A percentile compares a stretch with the other conserved stretches of the same genome.
Conservation (phyloP, 345 rosid genomes). For the Pugionium cornutum region DNA sequence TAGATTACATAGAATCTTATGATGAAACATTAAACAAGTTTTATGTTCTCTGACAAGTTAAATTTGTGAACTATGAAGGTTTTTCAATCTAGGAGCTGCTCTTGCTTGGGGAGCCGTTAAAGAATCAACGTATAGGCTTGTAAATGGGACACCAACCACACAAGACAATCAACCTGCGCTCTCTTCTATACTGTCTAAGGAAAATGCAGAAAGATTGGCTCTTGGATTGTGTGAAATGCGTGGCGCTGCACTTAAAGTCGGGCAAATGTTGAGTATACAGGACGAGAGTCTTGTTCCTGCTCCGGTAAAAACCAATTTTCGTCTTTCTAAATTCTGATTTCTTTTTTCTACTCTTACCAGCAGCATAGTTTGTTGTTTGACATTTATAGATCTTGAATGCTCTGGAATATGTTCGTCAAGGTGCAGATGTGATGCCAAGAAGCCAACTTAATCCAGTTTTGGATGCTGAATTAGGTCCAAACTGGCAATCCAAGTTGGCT, state of each 20-base stretch:
- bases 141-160: constrained; percentile 60
- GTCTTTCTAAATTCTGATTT: neutral
- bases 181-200: constrained; percentile 74
- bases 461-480: constrained; percentile 77
- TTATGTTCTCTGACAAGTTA: neutral
- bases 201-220: constrained; percentile 93
- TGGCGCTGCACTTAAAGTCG: constrained; percentile 96
- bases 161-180: constrained; percentile 61
- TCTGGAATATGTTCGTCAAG: constrained; percentile 95
- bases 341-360: neutral
- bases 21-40: constrained; percentile 5
- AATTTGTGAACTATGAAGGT: constrained; percentile 60
- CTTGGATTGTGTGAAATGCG: constrained; percentile 93
- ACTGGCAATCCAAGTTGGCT: constrained; percentile 74
- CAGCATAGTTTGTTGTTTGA: constrained; percentile 11
- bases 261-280: constrained; percentile 97
- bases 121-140: constrained; percentile 85
- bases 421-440: constrained; percentile 99
- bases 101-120: constrained; percentile 95
- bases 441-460: constrained; percentile 87
- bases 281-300: constrained; percentile 98
- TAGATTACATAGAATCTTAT: constrained; percentile 1
- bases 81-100: constrained; percentile 97
- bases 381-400: constrained; percentile 81
- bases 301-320: constrained; percentile 52